Evolutionary conservation across 306 rosid species (phyloP).

Genomic region (Glycine tomentella): DNA sequence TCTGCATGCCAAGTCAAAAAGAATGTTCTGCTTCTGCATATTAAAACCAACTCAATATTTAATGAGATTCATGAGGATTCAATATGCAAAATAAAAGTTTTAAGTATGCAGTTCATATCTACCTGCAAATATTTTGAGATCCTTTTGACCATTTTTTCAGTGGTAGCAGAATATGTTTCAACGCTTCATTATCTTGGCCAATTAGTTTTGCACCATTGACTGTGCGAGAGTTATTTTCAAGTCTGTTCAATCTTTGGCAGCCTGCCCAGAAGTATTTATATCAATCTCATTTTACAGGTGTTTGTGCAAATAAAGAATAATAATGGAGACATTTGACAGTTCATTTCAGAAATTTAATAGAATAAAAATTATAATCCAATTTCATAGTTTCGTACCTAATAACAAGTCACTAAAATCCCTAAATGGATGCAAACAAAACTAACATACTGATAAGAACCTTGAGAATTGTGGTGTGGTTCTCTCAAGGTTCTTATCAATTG

Average conservation of each 20-base stretch:
- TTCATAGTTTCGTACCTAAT: background rate
- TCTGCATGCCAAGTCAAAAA: background rate
- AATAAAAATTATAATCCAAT: constrained; percentile 23
- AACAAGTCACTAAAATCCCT: constrained; percentile 22
- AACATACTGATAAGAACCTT: no score
- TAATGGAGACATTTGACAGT: constrained; percentile 14
- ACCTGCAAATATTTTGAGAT: constrained; percentile 71
- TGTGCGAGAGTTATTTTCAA: constrained; percentile 87
- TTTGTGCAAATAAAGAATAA: constrained; percentile 25
- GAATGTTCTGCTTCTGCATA: background rate
- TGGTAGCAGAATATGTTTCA: constrained; percentile 71
- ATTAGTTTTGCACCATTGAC: constrained; percentile 81
- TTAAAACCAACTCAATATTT: constrained; percentile 13
- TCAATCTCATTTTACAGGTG: constrained; percentile 25
- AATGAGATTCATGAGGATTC: constrained; percentile 27
- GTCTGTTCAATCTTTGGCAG: constrained; percentile 66
- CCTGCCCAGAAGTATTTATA: constrained; percentile 56
- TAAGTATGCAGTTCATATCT: constrained; percentile 32
- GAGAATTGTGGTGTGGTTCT: no score
- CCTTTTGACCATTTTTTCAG: constrained; percentile 75
- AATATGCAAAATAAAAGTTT: constrained; percentile 17
- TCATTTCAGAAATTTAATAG: constrained; percentile 23
- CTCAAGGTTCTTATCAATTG: no score
- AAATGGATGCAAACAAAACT: background rate
- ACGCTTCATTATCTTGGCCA: constrained; percentile 81